Conservation (phyloP, 2,329 filamentous ascomycete genomes). For the Tolypocladium cylindrosporum region DNA sequence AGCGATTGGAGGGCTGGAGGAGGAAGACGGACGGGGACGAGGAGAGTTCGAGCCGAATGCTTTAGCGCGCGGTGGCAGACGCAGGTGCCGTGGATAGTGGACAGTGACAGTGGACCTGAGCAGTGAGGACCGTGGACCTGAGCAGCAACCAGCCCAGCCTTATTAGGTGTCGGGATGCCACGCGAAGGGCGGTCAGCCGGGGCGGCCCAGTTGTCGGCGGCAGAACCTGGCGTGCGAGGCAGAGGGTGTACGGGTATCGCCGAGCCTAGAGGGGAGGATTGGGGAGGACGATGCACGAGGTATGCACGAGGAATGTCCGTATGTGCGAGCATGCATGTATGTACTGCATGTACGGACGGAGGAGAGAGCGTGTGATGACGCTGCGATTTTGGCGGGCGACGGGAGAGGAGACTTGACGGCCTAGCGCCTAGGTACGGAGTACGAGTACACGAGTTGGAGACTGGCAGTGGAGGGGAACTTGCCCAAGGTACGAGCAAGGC, state of each 20-base stretch:
- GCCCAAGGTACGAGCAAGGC: neutral
- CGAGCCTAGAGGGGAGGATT: neutral
- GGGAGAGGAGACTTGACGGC: too few relatives aligned
- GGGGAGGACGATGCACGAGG: neutral
- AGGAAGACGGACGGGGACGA: neutral
- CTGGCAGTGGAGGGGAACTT: neutral
- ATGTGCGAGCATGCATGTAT: neutral
- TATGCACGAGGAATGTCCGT: neutral
- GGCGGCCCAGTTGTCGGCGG: neutral
- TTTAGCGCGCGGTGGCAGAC: neutral
- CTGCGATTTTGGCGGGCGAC: neutral
- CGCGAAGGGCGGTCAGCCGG: constrained; percentile 3
- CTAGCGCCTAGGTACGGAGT: too few relatives aligned
- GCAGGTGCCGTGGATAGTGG: neutral
- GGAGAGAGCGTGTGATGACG: neutral
- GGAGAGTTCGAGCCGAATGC: neutral
- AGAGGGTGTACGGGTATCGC: neutral
- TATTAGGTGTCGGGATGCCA: constrained; percentile 3
- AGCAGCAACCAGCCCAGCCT: constrained; percentile 1
- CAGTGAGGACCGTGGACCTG: neutral
- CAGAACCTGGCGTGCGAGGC: neutral
- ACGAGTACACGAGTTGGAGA: too few relatives aligned
- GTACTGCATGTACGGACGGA: neutral
- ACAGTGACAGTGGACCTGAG: neutral
- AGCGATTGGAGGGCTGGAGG: neutral